These are phyloP conservation scores for Cladophialophora immunda DNA, from an alignment of 2,329 filamentous ascomycete genomes.

Conservation along the genomic window DNA sequence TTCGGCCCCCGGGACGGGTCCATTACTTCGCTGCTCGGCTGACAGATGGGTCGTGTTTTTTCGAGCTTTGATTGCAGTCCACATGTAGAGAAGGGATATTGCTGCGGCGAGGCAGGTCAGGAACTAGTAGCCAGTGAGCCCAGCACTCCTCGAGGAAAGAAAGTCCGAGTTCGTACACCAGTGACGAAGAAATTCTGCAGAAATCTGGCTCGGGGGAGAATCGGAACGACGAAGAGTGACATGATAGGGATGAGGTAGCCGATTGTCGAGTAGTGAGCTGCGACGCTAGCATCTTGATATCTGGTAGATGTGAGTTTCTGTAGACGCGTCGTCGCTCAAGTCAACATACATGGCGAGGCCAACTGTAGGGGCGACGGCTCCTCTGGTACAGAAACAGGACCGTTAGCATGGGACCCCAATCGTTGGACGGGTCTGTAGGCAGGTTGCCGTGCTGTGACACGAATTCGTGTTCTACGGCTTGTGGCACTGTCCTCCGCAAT, in stretches of 20 bases:
- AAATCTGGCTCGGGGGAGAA: slow-evolving; percentile 76
- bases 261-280: slow-evolving; percentile 50
- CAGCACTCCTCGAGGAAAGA: neutral
- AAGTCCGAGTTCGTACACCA: slow-evolving; percentile 47
- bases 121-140: slow-evolving; percentile 25
- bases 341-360: slow-evolving; percentile 31
- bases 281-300: slow-evolving; percentile 64
- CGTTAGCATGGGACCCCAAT: slow-evolving; percentile 19
- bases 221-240: slow-evolving; percentile 70
- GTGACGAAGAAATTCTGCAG: slow-evolving; percentile 74
- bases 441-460: neutral
- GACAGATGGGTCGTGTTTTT: slow-evolving; percentile 61
- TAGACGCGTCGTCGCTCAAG: neutral
- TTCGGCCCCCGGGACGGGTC: slow-evolving; percentile 32
- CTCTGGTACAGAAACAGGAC: slow-evolving; percentile 13
- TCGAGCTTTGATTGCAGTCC: slow-evolving; percentile 71
- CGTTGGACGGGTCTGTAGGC: slow-evolving; percentile 1
- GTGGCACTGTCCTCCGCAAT: neutral
- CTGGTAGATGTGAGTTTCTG: slow-evolving; percentile 19
- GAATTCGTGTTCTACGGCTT: neutral
- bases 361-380: slow-evolving; percentile 31
- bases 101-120: slow-evolving; percentile 67
- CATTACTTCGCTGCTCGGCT: slow-evolving; percentile 26
- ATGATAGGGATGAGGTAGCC: slow-evolving; percentile 73
- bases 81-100: slow-evolving; percentile 71